Evolutionary conservation across 208 protist species (phyloP).

Genomic region (Wallacemonas sp.): DNA sequence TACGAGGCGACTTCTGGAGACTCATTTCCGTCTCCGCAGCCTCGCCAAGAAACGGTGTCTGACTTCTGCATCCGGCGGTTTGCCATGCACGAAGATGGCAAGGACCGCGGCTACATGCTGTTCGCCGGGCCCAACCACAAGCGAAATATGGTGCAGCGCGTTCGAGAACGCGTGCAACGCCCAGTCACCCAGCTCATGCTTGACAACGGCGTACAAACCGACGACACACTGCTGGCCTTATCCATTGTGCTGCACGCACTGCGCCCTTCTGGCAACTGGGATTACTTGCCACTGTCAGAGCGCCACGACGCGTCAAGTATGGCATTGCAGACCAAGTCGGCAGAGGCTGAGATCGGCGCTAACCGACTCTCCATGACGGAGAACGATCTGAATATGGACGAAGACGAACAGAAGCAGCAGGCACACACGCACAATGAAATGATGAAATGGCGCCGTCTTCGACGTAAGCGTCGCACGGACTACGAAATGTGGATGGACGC

Average conservation of each 20-base stretch:
- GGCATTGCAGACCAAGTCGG: constrained; percentile 44
- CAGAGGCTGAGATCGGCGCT: constrained; percentile 67
- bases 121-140: constrained; percentile 85
- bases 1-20: neutral
- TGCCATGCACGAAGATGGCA: constrained; percentile 13
- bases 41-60: constrained; percentile 1
- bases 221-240: constrained; percentile 56
- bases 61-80: constrained; percentile 71
- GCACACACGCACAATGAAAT: constrained; percentile 65
- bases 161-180: constrained; percentile 32
- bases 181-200: constrained; percentile 68
- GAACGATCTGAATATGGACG: constrained; percentile 66
- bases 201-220: constrained; percentile 43
- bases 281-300: constrained; percentile 68
- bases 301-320: constrained; percentile 24
- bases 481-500: constrained; percentile 87
- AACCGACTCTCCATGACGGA: constrained; percentile 64
- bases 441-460: constrained; percentile 64
- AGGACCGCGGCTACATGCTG: constrained; percentile 71
- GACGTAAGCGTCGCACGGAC: constrained; percentile 38
- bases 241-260: constrained; percentile 75
- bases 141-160: constrained; percentile 58
- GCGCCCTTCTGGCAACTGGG: constrained; percentile 74
- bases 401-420: constrained; percentile 62
- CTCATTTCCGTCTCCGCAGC: neutral